Conservation (phyloP, 176 grass and related monocot genomes). For the Typha latifolia region DNA sequence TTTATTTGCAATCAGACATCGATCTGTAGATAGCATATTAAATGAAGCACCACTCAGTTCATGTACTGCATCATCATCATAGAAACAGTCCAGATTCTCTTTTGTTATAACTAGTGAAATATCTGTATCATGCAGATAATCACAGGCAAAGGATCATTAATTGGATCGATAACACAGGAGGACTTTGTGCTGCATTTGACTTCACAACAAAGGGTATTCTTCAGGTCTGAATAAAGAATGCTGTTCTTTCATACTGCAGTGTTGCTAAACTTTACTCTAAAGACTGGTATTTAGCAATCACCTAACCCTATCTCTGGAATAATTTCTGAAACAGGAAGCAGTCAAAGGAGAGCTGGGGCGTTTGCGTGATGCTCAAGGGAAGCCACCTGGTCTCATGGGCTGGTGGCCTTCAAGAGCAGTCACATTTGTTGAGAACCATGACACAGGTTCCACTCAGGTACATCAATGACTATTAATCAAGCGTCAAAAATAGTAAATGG, state of each 20-base stretch:
- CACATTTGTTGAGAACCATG: constrained; percentile 96
- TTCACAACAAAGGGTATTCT: constrained; percentile 96
- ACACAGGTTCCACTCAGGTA: constrained; percentile 97
- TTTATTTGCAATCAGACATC: too few relatives aligned
- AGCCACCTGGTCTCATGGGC: constrained; percentile 78
- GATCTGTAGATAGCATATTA: too few relatives aligned
- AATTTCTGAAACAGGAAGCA: constrained; percentile 53
- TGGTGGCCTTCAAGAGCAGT: constrained; percentile 97
- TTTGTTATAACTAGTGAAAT: background rate
- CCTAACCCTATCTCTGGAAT: background rate
- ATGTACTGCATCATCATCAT: background rate
- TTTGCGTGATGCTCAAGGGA: constrained; percentile 60
- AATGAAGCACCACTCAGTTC: too few relatives aligned
- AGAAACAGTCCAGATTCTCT: background rate
- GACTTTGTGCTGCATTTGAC: constrained; percentile 75
- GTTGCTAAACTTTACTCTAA: background rate
- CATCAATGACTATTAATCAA: background rate
- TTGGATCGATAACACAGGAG: constrained; percentile 75
- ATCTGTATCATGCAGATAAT: constrained; percentile 40
- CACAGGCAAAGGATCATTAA: constrained; percentile 79
- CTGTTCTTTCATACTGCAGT: background rate
- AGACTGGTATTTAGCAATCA: background rate
- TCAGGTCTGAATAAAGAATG: constrained; percentile 42
- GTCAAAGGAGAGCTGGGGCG: constrained; percentile 92
- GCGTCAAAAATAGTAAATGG: background rate